Evolutionary conservation across 2,329 filamentous ascomycete genomes (phyloP).

Genomic region (Ascosphaera apis): DNA sequence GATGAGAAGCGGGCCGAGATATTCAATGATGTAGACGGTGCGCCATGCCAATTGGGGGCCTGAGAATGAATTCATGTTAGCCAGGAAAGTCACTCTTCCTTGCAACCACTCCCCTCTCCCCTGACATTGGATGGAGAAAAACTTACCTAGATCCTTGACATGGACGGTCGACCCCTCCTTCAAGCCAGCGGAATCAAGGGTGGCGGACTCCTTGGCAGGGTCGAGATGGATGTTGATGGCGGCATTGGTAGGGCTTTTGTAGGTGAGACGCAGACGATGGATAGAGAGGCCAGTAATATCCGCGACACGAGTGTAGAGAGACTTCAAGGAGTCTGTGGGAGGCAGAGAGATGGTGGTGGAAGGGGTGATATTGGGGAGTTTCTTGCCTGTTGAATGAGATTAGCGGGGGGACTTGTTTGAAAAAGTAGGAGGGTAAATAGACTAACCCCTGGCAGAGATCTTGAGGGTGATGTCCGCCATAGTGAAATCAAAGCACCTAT

Average conservation of each 20-base stretch:
- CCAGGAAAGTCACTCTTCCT: background rate
- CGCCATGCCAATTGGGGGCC: slow-evolving; percentile 79
- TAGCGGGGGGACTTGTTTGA: too few relatives aligned
- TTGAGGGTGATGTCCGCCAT: too few relatives aligned
- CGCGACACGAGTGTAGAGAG: too few relatives aligned
- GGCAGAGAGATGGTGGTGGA: too few relatives aligned
- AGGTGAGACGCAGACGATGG: slow-evolving; percentile 40
- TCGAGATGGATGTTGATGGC: slow-evolving; percentile 27
- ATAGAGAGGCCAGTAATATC: too few relatives aligned
- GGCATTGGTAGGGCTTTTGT: slow-evolving; percentile 35
- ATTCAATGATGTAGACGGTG: slow-evolving; percentile 88
- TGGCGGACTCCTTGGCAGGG: slow-evolving; percentile 22
- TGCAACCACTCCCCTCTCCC: too few relatives aligned
- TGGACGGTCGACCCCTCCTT: slow-evolving; percentile 41
- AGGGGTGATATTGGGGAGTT: too few relatives aligned
- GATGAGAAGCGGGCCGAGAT: slow-evolving; percentile 74
- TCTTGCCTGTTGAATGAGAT: too few relatives aligned
- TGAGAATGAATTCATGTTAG: slow-evolving; percentile 21
- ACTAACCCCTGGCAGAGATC: too few relatives aligned
- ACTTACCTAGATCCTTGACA: slow-evolving; percentile 77
- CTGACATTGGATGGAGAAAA: background rate
- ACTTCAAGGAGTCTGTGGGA: too few relatives aligned
- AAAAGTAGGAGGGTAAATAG: too few relatives aligned
- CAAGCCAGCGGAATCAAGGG: slow-evolving; percentile 31
- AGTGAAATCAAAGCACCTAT: too few relatives aligned